Conservation (phyloP, 2,329 filamentous ascomycete genomes). For the Tolypocladium tundrense region DNA sequence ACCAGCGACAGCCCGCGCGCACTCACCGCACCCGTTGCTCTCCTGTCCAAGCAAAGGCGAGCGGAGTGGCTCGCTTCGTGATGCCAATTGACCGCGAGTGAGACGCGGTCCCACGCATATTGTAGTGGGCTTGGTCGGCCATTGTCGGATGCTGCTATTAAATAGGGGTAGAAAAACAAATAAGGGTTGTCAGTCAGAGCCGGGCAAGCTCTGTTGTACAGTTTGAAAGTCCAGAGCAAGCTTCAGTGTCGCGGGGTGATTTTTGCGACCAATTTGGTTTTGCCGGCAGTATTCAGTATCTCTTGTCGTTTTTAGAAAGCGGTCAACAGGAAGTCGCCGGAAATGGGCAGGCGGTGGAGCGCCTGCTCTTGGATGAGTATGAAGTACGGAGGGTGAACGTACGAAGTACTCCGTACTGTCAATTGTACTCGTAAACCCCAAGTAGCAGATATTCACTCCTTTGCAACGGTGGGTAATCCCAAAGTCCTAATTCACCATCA, state of each 20-base stretch:
- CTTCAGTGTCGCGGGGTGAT: background rate
- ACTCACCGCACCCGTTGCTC: slow-evolving; percentile 27
- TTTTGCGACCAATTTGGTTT: background rate
- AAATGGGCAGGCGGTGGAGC: background rate
- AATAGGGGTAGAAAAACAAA: background rate
- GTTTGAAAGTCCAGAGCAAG: background rate
- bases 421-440: background rate
- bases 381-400: no score
- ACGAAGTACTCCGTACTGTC: background rate
- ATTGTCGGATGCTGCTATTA: slow-evolving; percentile 9
- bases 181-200: background rate
- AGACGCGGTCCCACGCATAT: slow-evolving; percentile 19
- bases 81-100: slow-evolving; percentile 27
- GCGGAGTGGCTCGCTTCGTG: slow-evolving; percentile 27
- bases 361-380: background rate
- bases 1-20: background rate
- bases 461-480: no score
- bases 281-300: background rate
- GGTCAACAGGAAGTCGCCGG: background rate
- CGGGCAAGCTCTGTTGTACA: background rate
- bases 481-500: background rate
- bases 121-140: slow-evolving; percentile 19
- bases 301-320: background rate
- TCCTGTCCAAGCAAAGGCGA: slow-evolving; percentile 26
- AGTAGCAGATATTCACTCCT: background rate